phyloP scores from a whole-genome alignment of 176 grass and related monocot genomes.

The Coix lacrymajobi region DNA sequence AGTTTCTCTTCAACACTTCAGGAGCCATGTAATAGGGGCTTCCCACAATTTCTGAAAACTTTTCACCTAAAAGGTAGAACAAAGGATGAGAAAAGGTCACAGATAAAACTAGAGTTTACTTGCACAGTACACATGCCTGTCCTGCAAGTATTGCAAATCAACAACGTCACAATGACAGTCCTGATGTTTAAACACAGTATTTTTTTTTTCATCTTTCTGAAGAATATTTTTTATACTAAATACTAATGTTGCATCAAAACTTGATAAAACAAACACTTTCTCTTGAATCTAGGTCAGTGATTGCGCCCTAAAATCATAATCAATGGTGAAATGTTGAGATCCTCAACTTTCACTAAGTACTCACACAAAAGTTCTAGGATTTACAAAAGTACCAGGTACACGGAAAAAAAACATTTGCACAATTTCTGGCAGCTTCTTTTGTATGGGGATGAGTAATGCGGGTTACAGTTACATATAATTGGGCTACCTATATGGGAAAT shows the following conservation, averaged over 20 bases:
- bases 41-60: constrained; percentile 98
- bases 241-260: neutral
- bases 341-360: constrained; percentile 8
- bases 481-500: neutral
- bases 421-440: neutral
- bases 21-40: constrained; percentile 99
- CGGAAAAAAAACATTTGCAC: neutral
- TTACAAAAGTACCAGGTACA: neutral
- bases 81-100: constrained; percentile 1
- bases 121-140: neutral
- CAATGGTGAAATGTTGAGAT: neutral
- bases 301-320: neutral
- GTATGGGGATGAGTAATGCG: neutral
- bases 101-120: constrained; percentile 13
- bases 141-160: neutral
- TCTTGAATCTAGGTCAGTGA: neutral
- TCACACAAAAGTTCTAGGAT: neutral
- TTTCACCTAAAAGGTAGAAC: constrained; percentile 65
- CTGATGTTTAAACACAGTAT: neutral
- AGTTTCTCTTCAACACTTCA: constrained; percentile 95
- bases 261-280: neutral
- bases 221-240: neutral
- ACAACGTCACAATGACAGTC: neutral
- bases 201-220: neutral
- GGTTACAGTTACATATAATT: neutral